Base-by-base conservation (phyloP, 768 basidiomycete genomes). In the Calocybe cyanea region DNA sequence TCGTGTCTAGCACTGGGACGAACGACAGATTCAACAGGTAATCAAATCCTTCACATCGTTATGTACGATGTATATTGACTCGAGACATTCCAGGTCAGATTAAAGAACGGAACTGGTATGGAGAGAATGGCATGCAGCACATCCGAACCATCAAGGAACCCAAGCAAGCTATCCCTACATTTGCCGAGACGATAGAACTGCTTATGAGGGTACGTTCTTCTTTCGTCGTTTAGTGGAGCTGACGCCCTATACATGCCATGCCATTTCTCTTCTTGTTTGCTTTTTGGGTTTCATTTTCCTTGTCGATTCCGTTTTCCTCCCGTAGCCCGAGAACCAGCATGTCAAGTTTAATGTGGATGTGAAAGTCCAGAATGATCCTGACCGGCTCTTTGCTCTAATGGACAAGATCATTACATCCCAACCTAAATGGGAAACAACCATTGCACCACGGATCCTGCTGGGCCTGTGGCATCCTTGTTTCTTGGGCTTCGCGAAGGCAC, bases 381-480 rank as follows among this genome's bases (percentile, higher is more conserved):
- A 81, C 45, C 78, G 78, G n/a, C 75, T 95, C 24, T 96, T 94
- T 68, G 60, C 66, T 18, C 69, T 93, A 34, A 91, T 96, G 81
- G 76, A 88, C 66, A 63, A 65, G 32, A 70, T 76, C 47, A 81
- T 95, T 11, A 70, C 77, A 11, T 56, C 71, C 6, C 78, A 92
- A 49, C 70, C 77, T 1, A 70, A 77, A 23, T 95, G 86, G 87
- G 77, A 91, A 64, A 82, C 77, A 7, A 62, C 56, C 31, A 80
- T 95, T 41, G 90, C 86, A 1, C 91, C 90, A 0, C 78, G 92
- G 14, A 80, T 92, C 57, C 66, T 92, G 7, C 72, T 91, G 45
- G 90, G 88, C 4, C 72, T 93, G 10, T 92, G 89, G 90, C 92
- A 99, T 68, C 92, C 96, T 7, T 79, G 82, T 41, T 99, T 95